A percentile compares a stretch with the other conserved stretches of the same genome.
Conservation (phyloP, 768 basidiomycete genomes). For the Coprinopsis cinerea region DNA sequence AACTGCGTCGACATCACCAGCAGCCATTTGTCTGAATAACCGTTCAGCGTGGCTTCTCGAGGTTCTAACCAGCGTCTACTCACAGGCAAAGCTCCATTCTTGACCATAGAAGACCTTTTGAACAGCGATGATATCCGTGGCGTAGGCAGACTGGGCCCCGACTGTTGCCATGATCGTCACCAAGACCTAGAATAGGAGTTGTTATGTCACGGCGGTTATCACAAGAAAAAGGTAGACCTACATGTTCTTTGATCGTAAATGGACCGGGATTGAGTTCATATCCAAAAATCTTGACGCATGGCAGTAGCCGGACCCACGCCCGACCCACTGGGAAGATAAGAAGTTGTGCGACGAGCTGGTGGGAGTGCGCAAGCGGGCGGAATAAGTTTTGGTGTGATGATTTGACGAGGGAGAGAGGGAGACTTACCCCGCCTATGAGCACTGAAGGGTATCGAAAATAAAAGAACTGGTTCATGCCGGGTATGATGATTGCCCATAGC, state of each 20-base stretch:
- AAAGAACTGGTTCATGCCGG: constrained; percentile 78
- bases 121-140: constrained; percentile 70
- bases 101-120: constrained; percentile 67
- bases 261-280: constrained; percentile 64
- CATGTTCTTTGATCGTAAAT: constrained; percentile 68
- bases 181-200: constrained; percentile 37
- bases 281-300: constrained; percentile 50
- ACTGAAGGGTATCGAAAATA: constrained; percentile 67
- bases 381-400: constrained; percentile 12
- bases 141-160: constrained; percentile 51
- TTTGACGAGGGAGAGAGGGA: constrained; percentile 11
- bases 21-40: constrained; percentile 46
- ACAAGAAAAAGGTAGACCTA: constrained; percentile 16
- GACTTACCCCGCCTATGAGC: constrained; percentile 43
- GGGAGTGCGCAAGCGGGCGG: not conserved
- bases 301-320: constrained; percentile 56
- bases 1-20: constrained; percentile 68
- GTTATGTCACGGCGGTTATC: constrained; percentile 2
- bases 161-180: constrained; percentile 63
- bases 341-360: constrained; percentile 61
- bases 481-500: constrained; percentile 50
- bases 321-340: constrained; percentile 66
- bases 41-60: not conserved
- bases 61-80: constrained; percentile 1
- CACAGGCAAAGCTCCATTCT: constrained; percentile 43